Base-by-base conservation (phyloP, 495 filamentous ascomycete genomes). In the Daldinia decipiens region DNA sequence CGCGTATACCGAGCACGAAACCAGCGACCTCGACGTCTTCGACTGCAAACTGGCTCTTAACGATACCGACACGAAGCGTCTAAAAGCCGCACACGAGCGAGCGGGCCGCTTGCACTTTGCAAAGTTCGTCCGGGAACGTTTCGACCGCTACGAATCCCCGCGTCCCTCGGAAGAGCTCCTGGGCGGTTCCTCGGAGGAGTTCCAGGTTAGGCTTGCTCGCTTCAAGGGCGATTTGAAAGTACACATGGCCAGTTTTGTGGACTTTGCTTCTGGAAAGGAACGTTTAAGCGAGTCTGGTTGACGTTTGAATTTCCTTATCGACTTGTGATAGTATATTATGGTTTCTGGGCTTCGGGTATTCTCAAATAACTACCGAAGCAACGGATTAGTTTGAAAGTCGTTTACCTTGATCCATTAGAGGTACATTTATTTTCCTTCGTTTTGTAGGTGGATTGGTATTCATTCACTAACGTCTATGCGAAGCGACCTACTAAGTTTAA, bases 51-150 rank as follows among this genome's bases (percentile, higher is more conserved):
- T 56, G 8, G 12, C 13, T 11, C 31, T 36, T 31, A 56, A 24
- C 8, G 34, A 56, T 56, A 24, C 31, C 7, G n/a, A 56, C 0
- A 12, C 0, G 6, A 21, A 56, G n/a, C 31, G 6, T 2, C 53
- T 19, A 31, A 32, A 31, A 11, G 53, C 53, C 15, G n/a, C 27
- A 24, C 31, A 53, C 51, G 51, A 31, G 51, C 13, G 26, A 31
- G 51, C 51, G 2, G 51, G 21, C 29, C 51, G 50, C 24, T 17
- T 53, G 5, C 51, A 53, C 31, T 56, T 32, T 17, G 53, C 53
- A 21, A 24, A 29, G 9, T n/a, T 36, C 5, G 9, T 24, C 27
- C 0, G 24, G 53, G 11, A 36, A 13, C 53, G 2, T 21, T 56
- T 32, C 11, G 29, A 13, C 29, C 1, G n/a, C 31, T 32, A 13